A percentile compares a stretch with the other conserved stretches of the same genome.
These are phyloP conservation scores for Talaromyces rugulosus DNA, from an alignment of 2,329 filamentous ascomycete genomes.

Conservation along the genomic window DNA sequence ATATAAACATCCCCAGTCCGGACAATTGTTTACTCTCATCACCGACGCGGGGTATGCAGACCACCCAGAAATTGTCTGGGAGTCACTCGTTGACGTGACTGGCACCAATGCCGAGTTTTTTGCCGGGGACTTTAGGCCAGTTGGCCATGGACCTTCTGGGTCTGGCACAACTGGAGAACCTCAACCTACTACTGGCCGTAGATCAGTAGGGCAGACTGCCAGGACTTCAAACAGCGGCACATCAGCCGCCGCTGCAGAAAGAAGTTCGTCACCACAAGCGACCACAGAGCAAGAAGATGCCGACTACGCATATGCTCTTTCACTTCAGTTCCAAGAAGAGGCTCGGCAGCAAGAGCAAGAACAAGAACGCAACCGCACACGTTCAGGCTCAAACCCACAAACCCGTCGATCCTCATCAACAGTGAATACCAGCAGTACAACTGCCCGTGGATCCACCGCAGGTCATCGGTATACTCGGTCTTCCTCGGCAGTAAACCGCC, in stretches of 20 bases:
- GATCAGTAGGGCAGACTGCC: constrained; percentile 19
- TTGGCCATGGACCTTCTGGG: constrained; percentile 53
- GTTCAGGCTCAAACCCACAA: constrained; percentile 23
- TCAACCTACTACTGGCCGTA: constrained; percentile 20
- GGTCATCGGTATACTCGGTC: constrained; percentile 5
- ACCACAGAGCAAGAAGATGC: constrained; percentile 59
- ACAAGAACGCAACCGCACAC: constrained; percentile 31
- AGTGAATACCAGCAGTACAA: not conserved
- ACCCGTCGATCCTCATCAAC: constrained; percentile 6
- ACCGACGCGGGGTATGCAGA: constrained; percentile 87
- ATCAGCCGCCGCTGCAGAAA: constrained; percentile 11
- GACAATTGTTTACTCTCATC: constrained; percentile 75
- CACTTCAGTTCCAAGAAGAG: constrained; percentile 90
- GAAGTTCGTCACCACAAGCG: constrained; percentile 11
- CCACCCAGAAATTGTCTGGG: constrained; percentile 93
- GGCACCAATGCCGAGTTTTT: constrained; percentile 79
- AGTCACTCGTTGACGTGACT: constrained; percentile 82
- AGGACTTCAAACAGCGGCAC: not conserved
- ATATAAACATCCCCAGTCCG: constrained; percentile 77
- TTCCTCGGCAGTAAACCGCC: not conserved
- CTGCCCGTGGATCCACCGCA: not conserved
- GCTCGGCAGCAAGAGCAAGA: constrained; percentile 60
- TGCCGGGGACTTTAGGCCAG: constrained; percentile 81
- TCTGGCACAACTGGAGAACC: not conserved
- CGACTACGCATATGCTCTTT: constrained; percentile 82